Base-by-base conservation (phyloP, 2,329 filamentous ascomycete genomes). In the Aureobasidium leucospermi region DNA sequence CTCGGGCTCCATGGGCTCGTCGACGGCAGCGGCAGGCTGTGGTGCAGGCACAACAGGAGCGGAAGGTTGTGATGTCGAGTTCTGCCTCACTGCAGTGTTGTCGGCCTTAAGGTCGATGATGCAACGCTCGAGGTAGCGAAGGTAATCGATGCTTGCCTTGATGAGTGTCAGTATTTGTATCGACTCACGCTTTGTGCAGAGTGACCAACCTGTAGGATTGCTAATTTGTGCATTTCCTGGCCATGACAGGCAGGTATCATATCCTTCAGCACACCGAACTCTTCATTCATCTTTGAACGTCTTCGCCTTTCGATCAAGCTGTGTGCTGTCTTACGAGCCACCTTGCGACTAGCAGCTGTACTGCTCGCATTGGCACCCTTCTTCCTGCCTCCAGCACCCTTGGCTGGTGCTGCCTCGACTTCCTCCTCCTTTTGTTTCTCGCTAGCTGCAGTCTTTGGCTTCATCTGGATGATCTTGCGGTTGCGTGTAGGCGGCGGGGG, bases 391-490 rank as follows among this genome's bases (percentile, higher is more conserved):
- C 73, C 75, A 6, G 71, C 61, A 5, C 71, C 60, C 28, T 72
- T 55, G 42, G 62, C 58, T 19, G 62, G 66, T 56, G 63, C 51
- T 19, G 61, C 61, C 49, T 66, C 67, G 16, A 62, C 66, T 23
- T 36, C 62, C 43, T 61, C 57, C 38, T 46, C 45, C 28, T 58
- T 16, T 67, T 71, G 66, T 69, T 73, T 45, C 60, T 71, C 67
- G 57, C 71, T 71, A 36, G 59, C 32, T 3, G 43, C 42, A 2
- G 70, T 69, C 62, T 79, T 78, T 10, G 85, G 93, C 74, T 96
- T 96, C 92, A 97, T 96, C 75, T 97, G 93, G 61, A 97, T 97
- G 71, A 99, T 97, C 77, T 95, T 97, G 68, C 93, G 87, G 43
- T 90, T 89, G 63, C 93, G 82, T 3, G 92, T 96, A 0, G 94